A percentile compares a stretch with the other conserved stretches of the same genome.
Evolutionary conservation across 2,329 filamentous ascomycete species (phyloP).

Genomic region (Fusarium sp.): DNA sequence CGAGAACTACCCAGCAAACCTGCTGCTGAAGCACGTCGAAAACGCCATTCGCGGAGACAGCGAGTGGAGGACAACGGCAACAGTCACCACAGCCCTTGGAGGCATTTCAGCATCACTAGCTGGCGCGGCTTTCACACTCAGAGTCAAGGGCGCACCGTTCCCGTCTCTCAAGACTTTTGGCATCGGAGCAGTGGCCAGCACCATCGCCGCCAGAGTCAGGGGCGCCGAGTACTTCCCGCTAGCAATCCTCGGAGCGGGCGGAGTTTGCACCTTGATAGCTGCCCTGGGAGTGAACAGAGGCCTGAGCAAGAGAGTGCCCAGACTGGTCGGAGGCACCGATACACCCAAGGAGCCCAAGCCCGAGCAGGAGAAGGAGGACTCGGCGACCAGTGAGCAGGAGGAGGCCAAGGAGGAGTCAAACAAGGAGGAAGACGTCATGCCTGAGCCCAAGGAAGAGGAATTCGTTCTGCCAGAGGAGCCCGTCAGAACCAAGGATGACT

Average conservation of each 20-base stretch:
- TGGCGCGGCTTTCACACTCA: constrained; percentile 23
- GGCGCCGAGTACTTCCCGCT: constrained; percentile 29
- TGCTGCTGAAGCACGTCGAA: constrained; percentile 29
- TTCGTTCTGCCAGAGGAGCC: constrained; percentile 11
- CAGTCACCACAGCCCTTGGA: constrained; percentile 32
- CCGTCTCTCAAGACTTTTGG: constrained; percentile 24
- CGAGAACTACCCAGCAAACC: constrained; percentile 21
- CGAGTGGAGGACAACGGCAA: constrained; percentile 35
- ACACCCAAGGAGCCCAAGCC: constrained; percentile 27
- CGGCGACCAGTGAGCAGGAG: constrained; percentile 28
- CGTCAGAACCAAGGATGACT: constrained; percentile 24
- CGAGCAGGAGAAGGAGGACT: constrained; percentile 30
- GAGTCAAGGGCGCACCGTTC: constrained; percentile 30
- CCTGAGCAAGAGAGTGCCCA: constrained; percentile 28
- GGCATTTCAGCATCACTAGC: constrained; percentile 32
- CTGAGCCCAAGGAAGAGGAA: constrained; percentile 1
- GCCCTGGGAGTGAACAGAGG: constrained; percentile 23
- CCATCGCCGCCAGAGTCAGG: constrained; percentile 18
- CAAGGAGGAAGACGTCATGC: constrained; percentile 12
- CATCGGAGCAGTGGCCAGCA: constrained; percentile 10
- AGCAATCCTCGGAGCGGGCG: constrained; percentile 27
- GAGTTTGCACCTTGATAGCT: constrained; percentile 31
- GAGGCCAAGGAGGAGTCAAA: constrained; percentile 22
- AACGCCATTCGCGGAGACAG: constrained; percentile 28
- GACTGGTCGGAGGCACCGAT: constrained; percentile 28